Evolutionary conservation across 805 yeast species (phyloP).

Genomic region (Ogataea ramenticola): DNA sequence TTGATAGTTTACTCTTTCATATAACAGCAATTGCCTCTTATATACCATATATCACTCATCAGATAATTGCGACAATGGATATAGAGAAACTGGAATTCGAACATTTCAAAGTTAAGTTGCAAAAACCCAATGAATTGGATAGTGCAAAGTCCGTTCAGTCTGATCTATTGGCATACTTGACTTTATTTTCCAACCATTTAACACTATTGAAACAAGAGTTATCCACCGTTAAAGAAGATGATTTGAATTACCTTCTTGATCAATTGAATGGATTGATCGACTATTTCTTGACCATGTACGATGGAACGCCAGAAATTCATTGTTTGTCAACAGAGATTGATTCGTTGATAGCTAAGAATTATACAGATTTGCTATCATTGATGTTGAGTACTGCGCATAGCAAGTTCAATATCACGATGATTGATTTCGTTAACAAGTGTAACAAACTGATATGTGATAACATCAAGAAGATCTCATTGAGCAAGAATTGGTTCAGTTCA

Average conservation of each 20-base stretch:
- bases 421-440: constrained; percentile 21
- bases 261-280: constrained; percentile 18
- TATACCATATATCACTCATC: no score
- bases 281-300: constrained; percentile 12
- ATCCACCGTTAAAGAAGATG: constrained; percentile 10
- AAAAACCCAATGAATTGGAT: constrained; percentile 9
- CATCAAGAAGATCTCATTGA: constrained; percentile 23
- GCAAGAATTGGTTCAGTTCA: constrained; percentile 24
- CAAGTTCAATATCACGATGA: constrained; percentile 23
- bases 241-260: constrained; percentile 11
- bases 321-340: constrained; percentile 18
- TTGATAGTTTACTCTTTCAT: no score
- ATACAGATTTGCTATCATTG: constrained; percentile 13
- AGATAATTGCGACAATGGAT: constrained; percentile 5
- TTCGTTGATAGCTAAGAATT: constrained; percentile 17
- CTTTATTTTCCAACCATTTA: constrained; percentile 7
- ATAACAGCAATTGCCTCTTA: no score
- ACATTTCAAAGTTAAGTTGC: constrained; percentile 10
- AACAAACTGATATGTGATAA: constrained; percentile 12
- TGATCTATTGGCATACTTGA: constrained; percentile 11
- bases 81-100: constrained; percentile 10
- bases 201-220: constrained; percentile 1
- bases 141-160: constrained; percentile 8
- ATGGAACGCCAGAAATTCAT: constrained; percentile 14
- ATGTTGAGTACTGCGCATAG: constrained; percentile 25